Conservation (phyloP, 1,139 yeast species). For the Candida tropicalis region DNA sequence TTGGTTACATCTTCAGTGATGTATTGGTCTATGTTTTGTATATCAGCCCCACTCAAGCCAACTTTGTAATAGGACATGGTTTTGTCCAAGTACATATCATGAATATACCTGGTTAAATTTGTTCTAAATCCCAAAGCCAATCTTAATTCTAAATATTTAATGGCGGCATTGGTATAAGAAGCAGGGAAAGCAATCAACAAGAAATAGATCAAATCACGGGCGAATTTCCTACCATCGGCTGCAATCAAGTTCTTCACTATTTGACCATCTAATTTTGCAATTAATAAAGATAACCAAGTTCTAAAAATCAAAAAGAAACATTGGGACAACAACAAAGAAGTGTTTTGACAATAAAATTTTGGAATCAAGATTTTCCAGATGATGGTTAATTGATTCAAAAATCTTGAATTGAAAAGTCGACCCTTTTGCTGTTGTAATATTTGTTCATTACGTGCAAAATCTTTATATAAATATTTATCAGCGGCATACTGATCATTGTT, state of each 20-base stretch:
- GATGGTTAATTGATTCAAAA: conserved; percentile 71
- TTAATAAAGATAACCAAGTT: conserved; percentile 84
- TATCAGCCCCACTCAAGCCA: conserved; percentile 46
- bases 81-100: conserved; percentile 84
- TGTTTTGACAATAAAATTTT: conserved; percentile 64
- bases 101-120: conserved; percentile 80
- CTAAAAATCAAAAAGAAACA: conserved; percentile 75
- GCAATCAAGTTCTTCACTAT: conserved; percentile 88
- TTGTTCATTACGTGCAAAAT: conserved; percentile 45
- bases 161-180: conserved; percentile 88
- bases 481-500: conserved; percentile 66
- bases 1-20: conserved; percentile 83
- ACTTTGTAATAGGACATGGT: conserved; percentile 82
- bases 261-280: conserved; percentile 90
- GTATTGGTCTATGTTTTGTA: conserved; percentile 68
- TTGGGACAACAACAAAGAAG: conserved; percentile 68
- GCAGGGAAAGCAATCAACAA: conserved; percentile 90
- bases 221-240: conserved; percentile 74
- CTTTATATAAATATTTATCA: conserved; percentile 64
- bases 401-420: conserved; percentile 59
- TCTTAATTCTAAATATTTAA: conserved; percentile 76
- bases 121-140: conserved; percentile 85
- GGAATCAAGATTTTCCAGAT: conserved; percentile 87
- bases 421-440: conserved; percentile 30
- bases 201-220: conserved; percentile 84